Evolutionary conservation across 1,139 yeast species (phyloP), one percentile per base, ranked within the genome.

Genomic region (Magnusiomyces fungicola): DNA sequence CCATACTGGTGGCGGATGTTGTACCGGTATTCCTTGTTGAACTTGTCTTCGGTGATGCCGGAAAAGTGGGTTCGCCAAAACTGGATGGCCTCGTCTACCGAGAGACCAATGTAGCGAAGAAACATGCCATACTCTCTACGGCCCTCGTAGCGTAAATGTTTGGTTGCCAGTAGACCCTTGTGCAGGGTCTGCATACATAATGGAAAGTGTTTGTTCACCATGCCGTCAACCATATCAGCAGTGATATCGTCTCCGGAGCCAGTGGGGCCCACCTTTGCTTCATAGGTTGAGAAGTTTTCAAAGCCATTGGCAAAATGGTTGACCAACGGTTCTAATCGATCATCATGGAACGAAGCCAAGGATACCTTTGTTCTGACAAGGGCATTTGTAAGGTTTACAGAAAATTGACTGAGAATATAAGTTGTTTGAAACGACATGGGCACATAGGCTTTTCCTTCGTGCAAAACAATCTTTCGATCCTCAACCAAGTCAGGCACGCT

Each of bases 1-100:
- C 97, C 98, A 64, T 92, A 92, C 56, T 76, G 77, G 66, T 94
- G 97, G 53, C 96, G 77, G 58, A 92, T 77, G 61, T 86, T 87
- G 71, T 92, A 92, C 52, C 79, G 74, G 70, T 92, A 90, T 61
- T 90, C 95, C 66, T 90, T 89, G 64, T 83, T 79, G 68, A 89
- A 90, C 57, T 80, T 80, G 53, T 89, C 97, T 50, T 78, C 68
- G 1, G 82, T 74, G 67, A 83, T 75, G 51, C 69, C 69, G 12
- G 88, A 78, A 66, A 90, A 89, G 58, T 83, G 83, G 52, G 71
- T 71, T 7, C 82, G 70, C 96, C 97, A 92, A 65, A 88, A 90
- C 59, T 78, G 78, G 53, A 92, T 66, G 0, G 97, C 92, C 62
- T 94, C 97, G 54, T 89, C 96, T 7, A 87, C 83, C 48, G 77